Evolutionary conservation across 139 green algal genomes (phyloP), one percentile per base, ranked within the genome.

Genomic region (Closterium sp.): DNA sequence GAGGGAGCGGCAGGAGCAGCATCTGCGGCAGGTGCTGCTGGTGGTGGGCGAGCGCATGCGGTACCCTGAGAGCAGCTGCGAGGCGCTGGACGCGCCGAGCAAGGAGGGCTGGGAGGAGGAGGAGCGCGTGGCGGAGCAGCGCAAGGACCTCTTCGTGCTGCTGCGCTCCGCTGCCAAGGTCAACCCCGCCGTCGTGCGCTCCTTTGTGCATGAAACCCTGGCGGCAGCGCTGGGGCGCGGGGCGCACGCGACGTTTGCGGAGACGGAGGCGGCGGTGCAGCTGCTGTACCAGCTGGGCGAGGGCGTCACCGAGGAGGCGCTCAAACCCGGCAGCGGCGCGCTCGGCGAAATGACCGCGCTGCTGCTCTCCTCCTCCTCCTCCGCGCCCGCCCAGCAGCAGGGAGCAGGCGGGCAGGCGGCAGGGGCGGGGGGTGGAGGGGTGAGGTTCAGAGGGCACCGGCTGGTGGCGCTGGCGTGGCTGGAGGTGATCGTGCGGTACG

Each of bases 241-340:
- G 33, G 31, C 84, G 55, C 33, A 34, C 23, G 25, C 84, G 34
- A 76, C 34, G 12, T 94, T 94, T 89, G 33, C 34, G 0, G 92
- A 94, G 19, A 90, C 95, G 69, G 93, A 95, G 88, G 92, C 81
- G 3, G 92, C 93, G 5, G n/a, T 95, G 34, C 28, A 34, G 69
- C 84, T 95, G 16, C 83, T 95, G 5, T 95, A 95, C 84, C 93
- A 95, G 3, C 43, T 95, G 12, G 93, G 92, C 12, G 93, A 95
- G 88, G 88, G 88, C 64, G 36, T 93, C 34, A 69, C 38, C 3
- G 92, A 94, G 31, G 91, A 94, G 16, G 86, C 76, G 1, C 36
- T 93, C 55, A 92, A 88, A 28, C 81, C 90, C 2, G 86, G 86
- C 34, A 94, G 89, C 66, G 91, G 91, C 35, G 30, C 88, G 25